Conservation (phyloP, 2,329 filamentous ascomycete species). For the Emericellopsis atlantica region DNA sequence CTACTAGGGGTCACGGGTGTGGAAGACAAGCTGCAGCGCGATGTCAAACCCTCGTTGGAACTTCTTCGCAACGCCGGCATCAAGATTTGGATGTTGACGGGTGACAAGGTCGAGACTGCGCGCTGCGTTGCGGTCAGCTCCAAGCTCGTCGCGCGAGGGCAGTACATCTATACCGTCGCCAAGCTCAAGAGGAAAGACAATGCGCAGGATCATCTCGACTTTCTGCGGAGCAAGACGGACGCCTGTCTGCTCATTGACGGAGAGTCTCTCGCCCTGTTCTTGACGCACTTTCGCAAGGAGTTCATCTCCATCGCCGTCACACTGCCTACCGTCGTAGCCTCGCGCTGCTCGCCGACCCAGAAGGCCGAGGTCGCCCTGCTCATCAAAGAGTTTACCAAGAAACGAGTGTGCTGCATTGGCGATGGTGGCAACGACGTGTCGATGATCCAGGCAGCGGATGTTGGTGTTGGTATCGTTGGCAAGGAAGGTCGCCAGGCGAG, state of each 20-base stretch:
- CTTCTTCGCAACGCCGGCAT: constrained; percentile 92
- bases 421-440: constrained; percentile 97
- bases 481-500: constrained; percentile 95
- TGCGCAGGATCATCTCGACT: constrained; percentile 79
- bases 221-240: constrained; percentile 78
- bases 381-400: constrained; percentile 84
- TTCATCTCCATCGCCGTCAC: constrained; percentile 84
- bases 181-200: constrained; percentile 74
- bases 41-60: constrained; percentile 92
- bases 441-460: constrained; percentile 98
- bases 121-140: constrained; percentile 92
- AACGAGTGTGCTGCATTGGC: constrained; percentile 93
- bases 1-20: constrained; percentile 95
- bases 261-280: constrained; percentile 73
- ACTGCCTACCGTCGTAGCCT: constrained; percentile 86
- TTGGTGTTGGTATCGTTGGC: constrained; percentile 94
- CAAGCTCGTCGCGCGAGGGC: constrained; percentile 83
- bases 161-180: constrained; percentile 89
- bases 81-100: constrained; percentile 99
- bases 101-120: constrained; percentile 96
- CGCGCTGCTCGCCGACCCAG: constrained; percentile 90
- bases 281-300: constrained; percentile 68
- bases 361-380: constrained; percentile 89
- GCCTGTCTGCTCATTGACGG: constrained; percentile 87
- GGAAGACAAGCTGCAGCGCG: constrained; percentile 89